Conservation (phyloP, 2,329 filamentous ascomycete species). For the Alternaria tenuissima region DNA sequence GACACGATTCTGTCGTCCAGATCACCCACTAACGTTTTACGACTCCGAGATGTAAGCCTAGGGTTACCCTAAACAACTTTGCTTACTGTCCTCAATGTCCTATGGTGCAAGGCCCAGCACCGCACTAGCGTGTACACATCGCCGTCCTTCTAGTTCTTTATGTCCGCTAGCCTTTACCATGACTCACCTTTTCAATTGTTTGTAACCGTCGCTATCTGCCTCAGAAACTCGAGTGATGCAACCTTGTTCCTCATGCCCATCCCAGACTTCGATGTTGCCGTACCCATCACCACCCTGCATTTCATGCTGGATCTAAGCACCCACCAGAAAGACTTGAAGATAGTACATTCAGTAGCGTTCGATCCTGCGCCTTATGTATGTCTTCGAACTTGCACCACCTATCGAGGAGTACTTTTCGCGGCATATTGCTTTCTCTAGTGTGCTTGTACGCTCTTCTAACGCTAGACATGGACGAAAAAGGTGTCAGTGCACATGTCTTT, state of each 20-base stretch:
- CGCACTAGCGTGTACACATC: background rate
- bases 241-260: background rate
- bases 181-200: background rate
- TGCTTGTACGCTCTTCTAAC: background rate
- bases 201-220: background rate
- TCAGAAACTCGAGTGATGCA: background rate
- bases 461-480: too few relatives aligned
- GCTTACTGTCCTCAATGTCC: background rate
- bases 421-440: background rate
- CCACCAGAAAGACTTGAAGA: background rate
- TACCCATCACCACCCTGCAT: background rate
- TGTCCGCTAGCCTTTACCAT: background rate
- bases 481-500: background rate
- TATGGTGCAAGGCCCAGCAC: background rate
- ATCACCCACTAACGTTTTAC: background rate
- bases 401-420: background rate
- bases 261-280: background rate
- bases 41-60: background rate
- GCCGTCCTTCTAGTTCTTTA: background rate
- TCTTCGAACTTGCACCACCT: background rate
- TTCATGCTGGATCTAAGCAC: background rate
- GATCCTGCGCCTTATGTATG: background rate
- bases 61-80: background rate
- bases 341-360: background rate
- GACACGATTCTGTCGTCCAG: background rate